phyloP scores from a whole-genome alignment of 2,329 filamentous ascomycete species.

The Periconia sp. region DNA sequence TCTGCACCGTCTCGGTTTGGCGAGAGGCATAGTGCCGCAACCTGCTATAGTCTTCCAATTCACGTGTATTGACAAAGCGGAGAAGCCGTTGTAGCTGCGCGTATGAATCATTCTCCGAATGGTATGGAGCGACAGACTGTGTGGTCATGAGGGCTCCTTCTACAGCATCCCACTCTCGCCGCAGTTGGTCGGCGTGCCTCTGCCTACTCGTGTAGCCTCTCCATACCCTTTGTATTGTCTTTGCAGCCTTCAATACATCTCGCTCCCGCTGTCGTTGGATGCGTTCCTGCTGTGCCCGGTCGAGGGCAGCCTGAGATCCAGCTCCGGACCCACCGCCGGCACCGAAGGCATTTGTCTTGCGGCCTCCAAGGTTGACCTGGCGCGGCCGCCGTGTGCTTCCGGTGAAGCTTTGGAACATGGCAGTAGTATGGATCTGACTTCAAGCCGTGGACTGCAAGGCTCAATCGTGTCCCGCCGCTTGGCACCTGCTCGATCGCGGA shows the following conservation, averaged over 20 bases:
- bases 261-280: constrained; percentile 80
- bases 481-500: neutral
- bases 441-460: neutral
- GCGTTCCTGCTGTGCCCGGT: constrained; percentile 86
- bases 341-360: constrained; percentile 79
- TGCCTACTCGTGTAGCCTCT: constrained; percentile 73
- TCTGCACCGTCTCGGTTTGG: constrained; percentile 40
- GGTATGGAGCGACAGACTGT: constrained; percentile 33
- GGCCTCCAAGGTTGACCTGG: constrained; percentile 92
- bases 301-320: constrained; percentile 77
- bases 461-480: too few relatives aligned
- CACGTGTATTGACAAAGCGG: constrained; percentile 49
- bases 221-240: constrained; percentile 80
- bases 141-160: constrained; percentile 26
- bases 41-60: constrained; percentile 47
- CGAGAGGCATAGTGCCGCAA: constrained; percentile 49
- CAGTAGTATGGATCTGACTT: constrained; percentile 5
- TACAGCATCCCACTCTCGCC: constrained; percentile 38
- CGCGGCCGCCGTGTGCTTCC: constrained; percentile 83
- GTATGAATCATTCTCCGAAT: constrained; percentile 46
- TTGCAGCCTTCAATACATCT: constrained; percentile 74
- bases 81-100: constrained; percentile 51
- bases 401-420: constrained; percentile 92
- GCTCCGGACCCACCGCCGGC: constrained; percentile 60
- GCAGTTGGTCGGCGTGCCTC: constrained; percentile 61